Percentiles rank a stretch among this genome's conserved stretches.
Evolutionary conservation across 176 grass and related monocot genomes (phyloP).

Genomic region (sorghum (Sorghum bicolor)): Sorghum_bicolor_NCBIv3 NC_012875.2:42081001-42081500

Average conservation of each 20-base stretch:
- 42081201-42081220: not conserved
- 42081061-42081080: not conserved
- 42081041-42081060: not conserved
- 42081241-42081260: not conserved
- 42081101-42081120: not conserved
- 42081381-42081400: too few species aligned
- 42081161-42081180: not conserved
- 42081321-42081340: too few species aligned
- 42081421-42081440: too few species aligned
- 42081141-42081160: not conserved
- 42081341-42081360: not conserved
- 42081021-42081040: too few species aligned
- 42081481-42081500: too few species aligned
- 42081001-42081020: not conserved
- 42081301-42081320: not conserved
- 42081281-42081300: not conserved
- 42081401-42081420: too few species aligned
- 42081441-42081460: too few species aligned
- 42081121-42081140: not conserved
- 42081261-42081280: not conserved
- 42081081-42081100: not conserved
- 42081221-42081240: not conserved
- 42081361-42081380: not conserved
- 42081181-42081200: not conserved
- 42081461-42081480: too few species aligned